These are phyloP conservation scores for Myxozyma neotropica DNA, from an alignment of 805 yeast species.

Conservation along the genomic window DNA sequence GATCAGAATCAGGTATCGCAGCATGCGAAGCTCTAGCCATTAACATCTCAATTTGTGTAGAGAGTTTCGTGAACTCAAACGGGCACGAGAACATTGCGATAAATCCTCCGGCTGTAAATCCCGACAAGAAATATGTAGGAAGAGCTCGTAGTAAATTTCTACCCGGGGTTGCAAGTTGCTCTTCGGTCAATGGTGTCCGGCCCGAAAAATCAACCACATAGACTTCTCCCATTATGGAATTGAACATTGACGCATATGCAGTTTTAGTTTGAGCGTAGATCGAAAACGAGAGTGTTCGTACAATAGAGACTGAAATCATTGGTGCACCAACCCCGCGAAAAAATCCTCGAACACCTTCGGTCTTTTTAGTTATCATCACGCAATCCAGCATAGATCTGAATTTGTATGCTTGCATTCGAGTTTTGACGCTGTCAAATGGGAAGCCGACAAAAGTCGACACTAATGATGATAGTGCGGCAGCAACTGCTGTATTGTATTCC, in stretches of 20 bases:
- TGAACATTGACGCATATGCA: constrained; percentile 20
- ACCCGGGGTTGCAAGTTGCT: constrained; percentile 18
- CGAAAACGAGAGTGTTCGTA: constrained; percentile 67
- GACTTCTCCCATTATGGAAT: constrained; percentile 8
- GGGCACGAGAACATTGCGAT: constrained; percentile 75
- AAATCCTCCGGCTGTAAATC: constrained; percentile 65
- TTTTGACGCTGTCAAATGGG: constrained; percentile 84
- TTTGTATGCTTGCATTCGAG: constrained; percentile 79
- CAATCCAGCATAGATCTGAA: constrained; percentile 63
- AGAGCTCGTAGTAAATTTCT: constrained; percentile 22
- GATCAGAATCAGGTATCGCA: constrained; percentile 42
- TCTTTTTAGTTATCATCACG: constrained; percentile 53
- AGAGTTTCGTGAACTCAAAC: constrained; percentile 79
- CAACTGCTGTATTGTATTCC: constrained; percentile 44
- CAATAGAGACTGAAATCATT: constrained; percentile 42
- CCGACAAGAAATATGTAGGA: constrained; percentile 49
- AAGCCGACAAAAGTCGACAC: constrained; percentile 72
- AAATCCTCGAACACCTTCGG: constrained; percentile 70
- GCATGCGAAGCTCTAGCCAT: constrained; percentile 42
- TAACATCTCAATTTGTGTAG: constrained; percentile 65
- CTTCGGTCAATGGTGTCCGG: constrained; percentile 16
- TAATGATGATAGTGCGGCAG: constrained; percentile 67
- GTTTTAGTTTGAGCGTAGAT: constrained; percentile 62
- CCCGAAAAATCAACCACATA: constrained; percentile 24
- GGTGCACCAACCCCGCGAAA: constrained; percentile 63